A percentile compares a stretch with the other conserved stretches of the same genome.
Evolutionary conservation across 2,329 filamentous ascomycete species (phyloP).

Genomic region (Pezicula rhizophila): DNA sequence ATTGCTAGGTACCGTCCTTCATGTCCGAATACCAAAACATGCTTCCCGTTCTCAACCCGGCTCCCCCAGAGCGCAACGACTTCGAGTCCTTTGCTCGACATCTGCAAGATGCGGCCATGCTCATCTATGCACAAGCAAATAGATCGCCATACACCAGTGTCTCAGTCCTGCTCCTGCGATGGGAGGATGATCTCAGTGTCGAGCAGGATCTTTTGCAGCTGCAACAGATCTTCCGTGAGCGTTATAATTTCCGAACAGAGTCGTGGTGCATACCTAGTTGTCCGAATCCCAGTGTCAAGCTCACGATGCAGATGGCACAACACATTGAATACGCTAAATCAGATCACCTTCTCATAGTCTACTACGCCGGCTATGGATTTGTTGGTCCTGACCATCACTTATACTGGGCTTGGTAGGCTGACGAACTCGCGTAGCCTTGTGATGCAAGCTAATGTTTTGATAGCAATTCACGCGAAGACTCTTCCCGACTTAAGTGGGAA

Average conservation of each 20-base stretch:
- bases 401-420: constrained; percentile 60
- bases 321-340: constrained; percentile 52
- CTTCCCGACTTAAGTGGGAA: constrained; percentile 58
- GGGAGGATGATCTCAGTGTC: constrained; percentile 53
- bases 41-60: constrained; percentile 22
- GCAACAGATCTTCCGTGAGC: constrained; percentile 51
- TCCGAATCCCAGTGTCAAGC: constrained; percentile 53
- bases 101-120: constrained; percentile 62
- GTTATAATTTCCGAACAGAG: constrained; percentile 55
- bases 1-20: constrained; percentile 18
- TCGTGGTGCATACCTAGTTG: constrained; percentile 55
- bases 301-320: constrained; percentile 52
- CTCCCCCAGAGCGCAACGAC: constrained; percentile 35
- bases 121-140: constrained; percentile 59
- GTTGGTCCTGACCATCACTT: constrained; percentile 53
- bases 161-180: constrained; percentile 54
- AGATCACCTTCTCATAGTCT: constrained; percentile 57
- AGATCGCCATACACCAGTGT: constrained; percentile 50
- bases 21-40: constrained; percentile 26
- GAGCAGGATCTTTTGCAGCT: constrained; percentile 48
- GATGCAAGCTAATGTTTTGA: constrained; percentile 29
- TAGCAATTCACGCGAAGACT: constrained; percentile 51
- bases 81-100: constrained; percentile 63
- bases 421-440: constrained; percentile 17
- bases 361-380: constrained; percentile 58